phyloP scores from a whole-genome alignment of 352 stramenopile species.

The Phytophthora macrochlamydospora region DNA sequence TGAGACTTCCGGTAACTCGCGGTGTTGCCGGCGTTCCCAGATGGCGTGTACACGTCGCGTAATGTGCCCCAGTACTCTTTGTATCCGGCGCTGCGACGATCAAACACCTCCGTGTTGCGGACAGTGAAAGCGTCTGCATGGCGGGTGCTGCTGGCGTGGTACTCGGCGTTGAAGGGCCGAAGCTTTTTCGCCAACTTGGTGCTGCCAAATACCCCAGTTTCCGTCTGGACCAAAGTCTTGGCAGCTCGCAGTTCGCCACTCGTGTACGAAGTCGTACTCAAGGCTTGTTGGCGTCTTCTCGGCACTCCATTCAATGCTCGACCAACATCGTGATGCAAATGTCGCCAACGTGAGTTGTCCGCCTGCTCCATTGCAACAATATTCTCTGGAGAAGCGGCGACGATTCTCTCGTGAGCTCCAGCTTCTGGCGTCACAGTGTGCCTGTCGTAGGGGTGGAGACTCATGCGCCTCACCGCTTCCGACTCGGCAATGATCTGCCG shows the following conservation, averaged over 20 bases:
- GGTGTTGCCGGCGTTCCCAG: slow-evolving; percentile 12
- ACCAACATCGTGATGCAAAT: slow-evolving; percentile 80
- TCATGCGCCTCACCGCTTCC: slow-evolving; percentile 7
- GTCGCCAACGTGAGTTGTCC: slow-evolving; percentile 55
- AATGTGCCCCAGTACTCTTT: slow-evolving; percentile 80
- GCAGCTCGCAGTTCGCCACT: slow-evolving; percentile 38
- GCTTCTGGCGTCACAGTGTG: slow-evolving; percentile 10
- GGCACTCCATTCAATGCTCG: slow-evolving; percentile 44
- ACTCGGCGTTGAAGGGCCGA: slow-evolving; percentile 76
- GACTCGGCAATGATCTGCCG: slow-evolving; percentile 27
- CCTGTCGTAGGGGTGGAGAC: slow-evolving; percentile 20
- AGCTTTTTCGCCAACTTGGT: slow-evolving; percentile 78
- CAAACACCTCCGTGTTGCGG: slow-evolving; percentile 35
- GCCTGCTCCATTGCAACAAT: slow-evolving; percentile 30
- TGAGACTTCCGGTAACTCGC: slow-evolving; percentile 21
- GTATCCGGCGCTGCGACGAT: slow-evolving; percentile 59
- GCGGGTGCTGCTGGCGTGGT: slow-evolving; percentile 61
- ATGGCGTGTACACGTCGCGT: slow-evolving; percentile 63
- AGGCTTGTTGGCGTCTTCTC: slow-evolving; percentile 28
- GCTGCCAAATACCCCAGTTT: slow-evolving; percentile 61
- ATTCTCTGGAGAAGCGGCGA: slow-evolving; percentile 5
- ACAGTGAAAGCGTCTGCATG: slow-evolving; percentile 46
- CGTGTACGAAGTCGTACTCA: slow-evolving; percentile 23
- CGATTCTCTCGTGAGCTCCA: slow-evolving; percentile 6
- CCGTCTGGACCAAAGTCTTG: slow-evolving; percentile 36